Percentiles rank a stretch among this genome's conserved stretches.
phyloP scores from a whole-genome alignment of 163 green algal species.

The Coccomyxa subellipsoidea region DNA sequence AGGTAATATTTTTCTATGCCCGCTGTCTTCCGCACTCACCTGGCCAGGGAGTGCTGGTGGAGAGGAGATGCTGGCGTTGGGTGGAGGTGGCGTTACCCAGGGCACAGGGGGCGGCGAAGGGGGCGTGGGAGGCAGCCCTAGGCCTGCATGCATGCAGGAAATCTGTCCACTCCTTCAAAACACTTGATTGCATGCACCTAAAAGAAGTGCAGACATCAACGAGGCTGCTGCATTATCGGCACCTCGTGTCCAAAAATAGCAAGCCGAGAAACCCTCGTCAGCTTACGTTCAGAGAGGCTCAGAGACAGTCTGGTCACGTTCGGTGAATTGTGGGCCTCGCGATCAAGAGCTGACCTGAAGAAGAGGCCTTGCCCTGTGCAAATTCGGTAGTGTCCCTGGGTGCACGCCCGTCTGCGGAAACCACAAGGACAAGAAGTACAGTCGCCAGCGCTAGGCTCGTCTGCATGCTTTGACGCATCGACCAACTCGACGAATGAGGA shows the following conservation, averaged over 20 bases:
- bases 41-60: background rate
- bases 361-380: background rate
- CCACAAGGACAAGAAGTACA: background rate
- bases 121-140: background rate
- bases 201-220: too few species aligned
- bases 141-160: background rate
- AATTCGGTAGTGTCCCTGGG: background rate
- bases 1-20: too few species aligned
- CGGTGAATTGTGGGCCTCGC: too few species aligned
- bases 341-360: background rate
- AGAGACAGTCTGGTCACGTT: too few species aligned
- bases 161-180: too few species aligned
- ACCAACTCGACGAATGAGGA: too few species aligned
- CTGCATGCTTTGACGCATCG: background rate
- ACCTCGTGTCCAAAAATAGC: too few species aligned
- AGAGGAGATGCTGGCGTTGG: background rate
- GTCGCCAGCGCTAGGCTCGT: background rate
- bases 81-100: background rate
- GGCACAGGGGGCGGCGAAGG: background rate
- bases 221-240: too few species aligned
- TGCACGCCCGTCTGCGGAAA: background rate
- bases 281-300: too few species aligned
- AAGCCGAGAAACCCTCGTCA: too few species aligned
- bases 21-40: background rate
- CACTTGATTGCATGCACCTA: background rate